Percentiles rank a stretch among this genome's conserved stretches.
Evolutionary conservation across 108 stramenopile genomes (phyloP).

Genomic region (Skeletonema menzelii): DNA sequence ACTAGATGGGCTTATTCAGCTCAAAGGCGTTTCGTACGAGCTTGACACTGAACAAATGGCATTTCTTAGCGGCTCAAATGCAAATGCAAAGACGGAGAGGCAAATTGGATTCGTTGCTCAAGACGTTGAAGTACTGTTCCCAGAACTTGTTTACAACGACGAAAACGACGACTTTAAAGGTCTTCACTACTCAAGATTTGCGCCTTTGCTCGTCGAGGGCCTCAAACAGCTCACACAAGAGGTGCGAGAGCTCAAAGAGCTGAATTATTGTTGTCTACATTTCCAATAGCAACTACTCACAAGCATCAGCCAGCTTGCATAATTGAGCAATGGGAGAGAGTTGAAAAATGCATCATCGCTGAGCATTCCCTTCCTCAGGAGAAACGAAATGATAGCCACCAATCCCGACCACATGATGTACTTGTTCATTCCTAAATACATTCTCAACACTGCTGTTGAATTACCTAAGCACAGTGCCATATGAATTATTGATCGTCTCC

Average conservation of each 20-base stretch:
- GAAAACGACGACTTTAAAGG: constrained; percentile 38
- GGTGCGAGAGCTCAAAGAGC: constrained; percentile 10
- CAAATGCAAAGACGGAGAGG: neutral
- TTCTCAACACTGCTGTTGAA: constrained; percentile 14
- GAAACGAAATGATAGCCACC: neutral
- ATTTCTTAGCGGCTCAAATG: neutral
- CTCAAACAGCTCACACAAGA: constrained; percentile 39
- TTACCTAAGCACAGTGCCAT: constrained; percentile 11
- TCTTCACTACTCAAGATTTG: constrained; percentile 42
- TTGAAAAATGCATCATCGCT: constrained; percentile 4
- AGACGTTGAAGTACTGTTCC: constrained; percentile 50
- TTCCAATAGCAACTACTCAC: neutral
- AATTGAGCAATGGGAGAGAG: neutral
- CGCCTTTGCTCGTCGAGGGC: constrained; percentile 42
- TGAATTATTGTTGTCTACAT: neutral
- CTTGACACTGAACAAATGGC: constrained; percentile 35
- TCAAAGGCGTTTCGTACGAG: constrained; percentile 51
- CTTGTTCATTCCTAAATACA: constrained; percentile 15
- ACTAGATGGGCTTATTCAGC: constrained; percentile 29
- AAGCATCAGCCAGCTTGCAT: neutral
- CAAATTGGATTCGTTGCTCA: constrained; percentile 68
- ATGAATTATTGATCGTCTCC: constrained; percentile 3
- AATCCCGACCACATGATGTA: constrained; percentile 14
- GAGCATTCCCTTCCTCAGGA: neutral
- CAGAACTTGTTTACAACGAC: constrained; percentile 55